Base-by-base conservation (phyloP, 2,329 filamentous ascomycete genomes). In the Ceratocystiopsis minuta region DNA sequence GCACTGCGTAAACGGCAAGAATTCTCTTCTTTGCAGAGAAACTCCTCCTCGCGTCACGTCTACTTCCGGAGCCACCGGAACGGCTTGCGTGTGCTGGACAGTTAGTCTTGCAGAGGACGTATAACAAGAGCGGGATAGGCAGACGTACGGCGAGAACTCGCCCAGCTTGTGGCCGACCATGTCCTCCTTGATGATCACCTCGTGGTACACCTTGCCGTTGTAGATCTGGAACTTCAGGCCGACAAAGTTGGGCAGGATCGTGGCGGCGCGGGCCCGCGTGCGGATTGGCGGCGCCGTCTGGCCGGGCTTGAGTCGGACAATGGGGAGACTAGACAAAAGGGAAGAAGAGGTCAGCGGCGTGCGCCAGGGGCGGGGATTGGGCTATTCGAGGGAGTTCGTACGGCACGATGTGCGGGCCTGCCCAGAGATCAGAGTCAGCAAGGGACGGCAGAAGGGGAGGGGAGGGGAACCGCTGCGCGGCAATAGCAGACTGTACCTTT, bases 161-260 rank as follows among this genome's bases (percentile, higher is more conserved):
- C 87, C 87, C 51, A 95, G 68, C 64, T 94, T 95, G 61, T 90
- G 81, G 42, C 87, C 87, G 39, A 95, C 87, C 87, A 95, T 95
- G 55, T 94, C 83, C 58, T 94, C 87, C 15, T 86, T 93, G 48
- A 95, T 81, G 50, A 68, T 70, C 42, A 94, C 70, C 51, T 90
- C 82, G 52, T 79, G 64, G 60, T 94, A 94, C 31, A 71, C 72
- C 65, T 90, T 93, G 54, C 87, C 87, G 58, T 94, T 93, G 65
- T 95, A 80, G 45, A 95, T 74, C 60, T 87, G 80, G 60, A 95
- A 95, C 57, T 76, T 78, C 53, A 93, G 65, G 14, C 86, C 86
- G 42, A 95, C 84, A 57, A 94, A 94, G 61, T 82, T 92, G 48
- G 87, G 87, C 43, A 94, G 70, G 53, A 95, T 90, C 6, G 86